phyloP scores from a whole-genome alignment of 805 yeast genomes.

The Zygoascus bituminiphila region DNA sequence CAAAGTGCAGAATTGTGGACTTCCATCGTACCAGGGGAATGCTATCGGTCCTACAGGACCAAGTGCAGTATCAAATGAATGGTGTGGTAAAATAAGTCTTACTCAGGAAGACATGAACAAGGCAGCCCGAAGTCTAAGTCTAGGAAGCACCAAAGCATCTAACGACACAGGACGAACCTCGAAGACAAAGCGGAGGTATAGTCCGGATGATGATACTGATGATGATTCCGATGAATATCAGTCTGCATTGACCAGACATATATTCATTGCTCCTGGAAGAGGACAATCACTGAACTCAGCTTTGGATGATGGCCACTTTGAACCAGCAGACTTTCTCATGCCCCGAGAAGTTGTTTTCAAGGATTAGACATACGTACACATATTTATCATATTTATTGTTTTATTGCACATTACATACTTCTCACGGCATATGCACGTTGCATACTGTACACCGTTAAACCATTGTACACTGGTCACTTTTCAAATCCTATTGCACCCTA shows the following conservation, averaged over 20 bases:
- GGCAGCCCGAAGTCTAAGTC: not conserved
- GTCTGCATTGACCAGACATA: not conserved
- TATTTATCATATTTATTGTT: not conserved
- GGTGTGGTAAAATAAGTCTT: not conserved
- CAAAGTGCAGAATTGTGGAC: constrained; percentile 13
- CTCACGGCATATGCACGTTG: no score
- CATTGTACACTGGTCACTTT: no score
- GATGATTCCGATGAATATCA: constrained; percentile 7
- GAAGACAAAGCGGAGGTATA: constrained; percentile 5
- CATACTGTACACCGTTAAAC: no score
- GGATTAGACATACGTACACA: not conserved
- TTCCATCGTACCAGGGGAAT: constrained; percentile 23
- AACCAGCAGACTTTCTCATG: constrained; percentile 24
- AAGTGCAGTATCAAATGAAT: not conserved
- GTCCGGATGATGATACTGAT: not conserved
- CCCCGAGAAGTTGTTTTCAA: constrained; percentile 6
- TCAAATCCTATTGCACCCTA: no score
- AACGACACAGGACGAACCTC: not conserved
- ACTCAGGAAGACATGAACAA: not conserved
- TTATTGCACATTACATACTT: no score
- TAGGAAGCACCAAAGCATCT: not conserved
- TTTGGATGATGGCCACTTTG: constrained; percentile 22
- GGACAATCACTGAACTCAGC: constrained; percentile 7
- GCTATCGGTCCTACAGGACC: constrained; percentile 20
- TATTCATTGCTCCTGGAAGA: not conserved